Conservation (phyloP, 2,329 filamentous ascomycete species). For the Tolypocladium inflatum region DNA sequence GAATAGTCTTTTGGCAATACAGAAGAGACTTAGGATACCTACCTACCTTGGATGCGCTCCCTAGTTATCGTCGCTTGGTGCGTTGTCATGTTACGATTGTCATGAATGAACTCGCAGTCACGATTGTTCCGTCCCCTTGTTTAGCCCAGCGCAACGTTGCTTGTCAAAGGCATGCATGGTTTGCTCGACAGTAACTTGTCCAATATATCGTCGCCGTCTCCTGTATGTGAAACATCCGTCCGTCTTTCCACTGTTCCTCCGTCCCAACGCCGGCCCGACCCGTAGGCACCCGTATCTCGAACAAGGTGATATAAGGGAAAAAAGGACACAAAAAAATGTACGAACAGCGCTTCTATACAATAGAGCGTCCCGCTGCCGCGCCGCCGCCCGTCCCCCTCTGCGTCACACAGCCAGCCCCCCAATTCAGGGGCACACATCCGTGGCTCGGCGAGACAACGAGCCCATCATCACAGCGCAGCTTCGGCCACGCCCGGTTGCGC, state of each 20-base stretch:
- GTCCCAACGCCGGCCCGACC: slow-evolving; percentile 2
- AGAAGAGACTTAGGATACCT: background rate
- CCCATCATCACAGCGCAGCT: slow-evolving; percentile 8
- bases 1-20: background rate
- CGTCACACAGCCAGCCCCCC: background rate
- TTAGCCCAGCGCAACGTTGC: background rate
- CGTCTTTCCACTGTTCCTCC: background rate
- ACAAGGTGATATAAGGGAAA: background rate
- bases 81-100: background rate
- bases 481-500: slow-evolving; percentile 17
- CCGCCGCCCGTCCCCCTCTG: background rate
- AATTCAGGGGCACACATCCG: background rate
- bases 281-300: background rate
- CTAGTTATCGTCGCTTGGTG: background rate
- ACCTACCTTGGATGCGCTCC: background rate
- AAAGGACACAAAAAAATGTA: background rate
- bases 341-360: background rate
- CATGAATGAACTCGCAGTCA: background rate
- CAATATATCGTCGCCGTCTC: background rate
- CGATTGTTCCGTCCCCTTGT: background rate
- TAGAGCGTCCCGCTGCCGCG: background rate
- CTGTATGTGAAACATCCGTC: background rate
- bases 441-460: background rate
- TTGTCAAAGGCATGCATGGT: too few species aligned
- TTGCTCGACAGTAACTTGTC: background rate